Evolutionary conservation across 306 rosid genomes (phyloP).

Genomic region (Cucumis sativus): DNA sequence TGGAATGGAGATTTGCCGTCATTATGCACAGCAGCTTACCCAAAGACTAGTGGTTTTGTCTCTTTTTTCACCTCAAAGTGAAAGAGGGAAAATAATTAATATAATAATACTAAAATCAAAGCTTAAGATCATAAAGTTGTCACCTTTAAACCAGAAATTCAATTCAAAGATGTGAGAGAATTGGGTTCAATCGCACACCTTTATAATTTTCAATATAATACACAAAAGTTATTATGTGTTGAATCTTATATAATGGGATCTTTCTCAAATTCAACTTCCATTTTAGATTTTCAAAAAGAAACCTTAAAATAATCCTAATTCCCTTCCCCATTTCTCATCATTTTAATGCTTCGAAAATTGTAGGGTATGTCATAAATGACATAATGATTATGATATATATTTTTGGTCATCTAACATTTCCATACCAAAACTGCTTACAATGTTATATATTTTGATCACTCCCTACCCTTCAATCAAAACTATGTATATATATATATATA

Average conservation of each 20-base stretch:
- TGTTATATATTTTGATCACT: background rate
- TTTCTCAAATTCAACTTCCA: background rate
- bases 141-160: background rate
- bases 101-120: background rate
- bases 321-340: background rate
- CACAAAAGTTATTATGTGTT: background rate
- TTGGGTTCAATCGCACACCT: background rate
- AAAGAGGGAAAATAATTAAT: background rate
- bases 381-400: background rate
- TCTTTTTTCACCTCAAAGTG: background rate
- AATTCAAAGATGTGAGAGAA: background rate
- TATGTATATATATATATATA: too few species aligned
- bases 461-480: background rate
- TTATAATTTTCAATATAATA: background rate
- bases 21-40: background rate
- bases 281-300: background rate
- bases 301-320: background rate
- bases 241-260: background rate
- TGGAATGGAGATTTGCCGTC: background rate
- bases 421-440: background rate
- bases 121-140: background rate
- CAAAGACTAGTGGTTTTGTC: background rate
- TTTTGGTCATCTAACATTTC: background rate
- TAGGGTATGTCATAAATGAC: background rate
- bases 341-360: background rate